Evolutionary conservation across 257 asterid species (phyloP), one percentile per base, ranked within the genome.

Genomic region (Paulownia fortunei): DNA sequence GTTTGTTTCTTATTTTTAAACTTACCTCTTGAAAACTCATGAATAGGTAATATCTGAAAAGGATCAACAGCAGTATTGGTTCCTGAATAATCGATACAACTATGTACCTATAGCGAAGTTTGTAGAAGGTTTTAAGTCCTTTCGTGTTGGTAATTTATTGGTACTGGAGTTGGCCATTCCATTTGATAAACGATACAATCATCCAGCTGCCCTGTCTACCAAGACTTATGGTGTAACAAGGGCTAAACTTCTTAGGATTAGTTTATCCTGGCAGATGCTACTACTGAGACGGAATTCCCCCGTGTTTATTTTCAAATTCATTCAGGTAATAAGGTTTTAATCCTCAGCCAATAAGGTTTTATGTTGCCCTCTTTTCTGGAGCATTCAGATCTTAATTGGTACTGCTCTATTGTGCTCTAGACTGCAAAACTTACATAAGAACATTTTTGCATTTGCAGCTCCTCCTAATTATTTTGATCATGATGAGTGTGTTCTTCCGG

Each of bases 401-500:
- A 68, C 42, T 23, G 13, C n/a, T 62, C 42, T 54, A 19, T 69
- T 16, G 16, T 56, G 19, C 60, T 54, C 24, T 27, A 39, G 62
- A 71, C 62, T 51, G 61, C 74, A 64, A 65, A 16, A 2, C 54
- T 79, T 76, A 82, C 41, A 16, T 32, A 2, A 4, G 61, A 64
- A 21, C 27, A 8, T 4, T 59, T 79, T 76, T 62, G n/a, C 67
- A 44, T 72, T 84, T 86, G 84, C 94, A 94, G 98, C 93, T 94
- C 64, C 74, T 87, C 76, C 44, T 90, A 59, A 80, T 87, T 81
- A 86, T 93, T 63, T 73, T 87, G 73, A 84, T 94, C 64, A 84
- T 89, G 84, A 91, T 85, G 94, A 94, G 98, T 59, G 91, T 93
- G 80, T 95, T 95, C 76, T 88, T 95, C 69, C 95, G 97, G 77